Percentiles rank a stretch among this genome's conserved stretches.
phyloP scores from a whole-genome alignment of 1,284 basidiomycete species.

The Sporisorium graminicola region DNA sequence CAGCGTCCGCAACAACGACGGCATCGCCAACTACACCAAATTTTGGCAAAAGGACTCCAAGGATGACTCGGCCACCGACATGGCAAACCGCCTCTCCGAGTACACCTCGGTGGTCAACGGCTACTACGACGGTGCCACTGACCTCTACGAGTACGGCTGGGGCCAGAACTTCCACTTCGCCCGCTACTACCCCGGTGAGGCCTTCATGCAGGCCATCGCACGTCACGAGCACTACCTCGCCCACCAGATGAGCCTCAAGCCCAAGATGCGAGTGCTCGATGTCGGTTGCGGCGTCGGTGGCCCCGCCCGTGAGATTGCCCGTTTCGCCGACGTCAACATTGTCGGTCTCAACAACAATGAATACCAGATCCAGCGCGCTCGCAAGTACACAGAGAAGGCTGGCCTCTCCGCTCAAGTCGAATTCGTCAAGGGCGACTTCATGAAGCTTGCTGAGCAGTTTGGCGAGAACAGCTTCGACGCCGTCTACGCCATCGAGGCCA shows the following conservation, averaged over 20 bases:
- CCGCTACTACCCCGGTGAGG: conserved; percentile 96
- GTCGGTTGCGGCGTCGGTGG: conserved; percentile 98
- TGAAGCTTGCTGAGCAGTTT: conserved; percentile 92
- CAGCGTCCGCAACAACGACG: conserved; percentile 83
- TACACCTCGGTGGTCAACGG: conserved; percentile 97
- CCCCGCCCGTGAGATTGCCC: conserved; percentile 93
- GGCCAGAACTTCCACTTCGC: conserved; percentile 96
- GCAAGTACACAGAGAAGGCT: conserved; percentile 83
- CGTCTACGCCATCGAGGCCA: conserved; percentile 98
- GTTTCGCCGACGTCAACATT: conserved; percentile 87
- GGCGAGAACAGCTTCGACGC: conserved; percentile 95
- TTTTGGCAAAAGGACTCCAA: conserved; percentile 91
- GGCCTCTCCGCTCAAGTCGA: conserved; percentile 83
- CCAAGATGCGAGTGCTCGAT: conserved; percentile 95
- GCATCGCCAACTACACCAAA: conserved; percentile 90
- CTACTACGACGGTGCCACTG: conserved; percentile 96
- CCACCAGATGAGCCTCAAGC: conserved; percentile 73
- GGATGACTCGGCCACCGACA: conserved; percentile 80
- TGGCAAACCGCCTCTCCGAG: conserved; percentile 81
- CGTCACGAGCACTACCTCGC: conserved; percentile 99
- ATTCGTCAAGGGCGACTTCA: conserved; percentile 82
- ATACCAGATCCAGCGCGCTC: conserved; percentile 89
- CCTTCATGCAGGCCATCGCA: conserved; percentile 83
- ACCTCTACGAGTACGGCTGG: conserved; percentile 98
- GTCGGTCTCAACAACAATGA: conserved; percentile 97